Percentiles rank a stretch among this genome's conserved stretches.
These are phyloP conservation scores for Phymatotrichopsis omnivora DNA, from an alignment of 2,329 filamentous ascomycete genomes.

Conservation along the genomic window DNA sequence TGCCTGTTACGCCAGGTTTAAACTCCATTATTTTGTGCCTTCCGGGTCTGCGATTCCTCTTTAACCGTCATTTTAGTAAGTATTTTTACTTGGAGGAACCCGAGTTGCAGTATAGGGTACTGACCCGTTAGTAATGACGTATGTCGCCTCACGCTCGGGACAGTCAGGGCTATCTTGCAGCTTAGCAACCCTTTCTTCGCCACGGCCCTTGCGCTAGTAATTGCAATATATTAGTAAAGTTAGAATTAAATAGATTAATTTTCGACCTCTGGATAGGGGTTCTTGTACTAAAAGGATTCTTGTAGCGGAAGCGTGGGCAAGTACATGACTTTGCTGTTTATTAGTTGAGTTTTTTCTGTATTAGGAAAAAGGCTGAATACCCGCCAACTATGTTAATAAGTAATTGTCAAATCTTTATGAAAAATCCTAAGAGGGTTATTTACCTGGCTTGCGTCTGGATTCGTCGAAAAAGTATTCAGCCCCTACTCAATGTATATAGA, in stretches of 20 bases:
- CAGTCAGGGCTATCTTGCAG: slow-evolving; percentile 44
- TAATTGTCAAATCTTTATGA: slow-evolving; percentile 6
- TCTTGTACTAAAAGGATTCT: slow-evolving; percentile 45
- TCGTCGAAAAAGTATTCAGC: slow-evolving; percentile 11
- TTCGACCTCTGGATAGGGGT: not conserved
- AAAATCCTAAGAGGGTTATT: slow-evolving; percentile 7
- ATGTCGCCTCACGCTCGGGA: slow-evolving; percentile 58
- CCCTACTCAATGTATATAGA: not conserved
- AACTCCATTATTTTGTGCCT: slow-evolving; percentile 17
- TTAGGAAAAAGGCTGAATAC: slow-evolving; percentile 6
- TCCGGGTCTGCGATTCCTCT: slow-evolving; percentile 56
- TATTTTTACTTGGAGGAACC: not conserved
- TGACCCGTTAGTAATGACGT: slow-evolving; percentile 55
- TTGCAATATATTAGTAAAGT: not conserved
- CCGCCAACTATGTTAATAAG: slow-evolving; percentile 25
- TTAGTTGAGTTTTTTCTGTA: not conserved
- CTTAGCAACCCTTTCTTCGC: slow-evolving; percentile 60
- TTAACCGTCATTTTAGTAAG: slow-evolving; percentile 2
- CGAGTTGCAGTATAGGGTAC: not conserved
- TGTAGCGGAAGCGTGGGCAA: slow-evolving; percentile 59
- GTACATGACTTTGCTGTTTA: slow-evolving; percentile 49
- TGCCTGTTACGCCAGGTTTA: too few species aligned
- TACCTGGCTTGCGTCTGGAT: slow-evolving; percentile 30
- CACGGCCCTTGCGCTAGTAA: slow-evolving; percentile 50
- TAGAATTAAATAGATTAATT: not conserved